A percentile compares a stretch with the other conserved stretches of the same genome.
These are phyloP conservation scores for Penicillium canescens DNA, from an alignment of 495 filamentous ascomycete genomes.

Conservation along the genomic window DNA sequence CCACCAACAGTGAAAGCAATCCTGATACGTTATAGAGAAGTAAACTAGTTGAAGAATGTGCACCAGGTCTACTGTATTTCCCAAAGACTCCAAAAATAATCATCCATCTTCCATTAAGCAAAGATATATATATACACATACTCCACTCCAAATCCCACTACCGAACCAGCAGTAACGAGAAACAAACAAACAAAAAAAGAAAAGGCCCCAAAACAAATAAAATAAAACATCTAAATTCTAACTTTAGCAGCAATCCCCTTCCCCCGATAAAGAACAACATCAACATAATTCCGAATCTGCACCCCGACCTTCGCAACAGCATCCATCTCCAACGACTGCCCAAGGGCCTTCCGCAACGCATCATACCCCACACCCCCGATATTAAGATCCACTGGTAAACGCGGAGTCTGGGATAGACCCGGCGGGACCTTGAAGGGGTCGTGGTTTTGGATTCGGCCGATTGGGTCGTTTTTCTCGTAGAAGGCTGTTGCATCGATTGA, in stretches of 20 bases:
- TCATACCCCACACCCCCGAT: conserved; percentile 79
- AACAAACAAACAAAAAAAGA: background rate
- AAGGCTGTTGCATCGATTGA: conserved; percentile 79
- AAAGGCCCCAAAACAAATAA: background rate
- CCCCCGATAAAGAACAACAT: conserved; percentile 68
- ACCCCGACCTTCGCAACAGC: conserved; percentile 73
- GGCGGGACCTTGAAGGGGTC: conserved; percentile 77
- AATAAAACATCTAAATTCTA: conserved; percentile 47
- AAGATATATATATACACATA: background rate
- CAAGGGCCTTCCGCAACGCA: conserved; percentile 77
- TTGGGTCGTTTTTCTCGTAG: conserved; percentile 74
- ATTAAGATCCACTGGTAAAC: conserved; percentile 77
- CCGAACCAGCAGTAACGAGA: conserved; percentile 1
- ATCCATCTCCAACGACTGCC: conserved; percentile 74
- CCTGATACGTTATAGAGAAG: too few relatives aligned
- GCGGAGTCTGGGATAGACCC: conserved; percentile 66
- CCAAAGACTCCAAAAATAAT: too few relatives aligned
- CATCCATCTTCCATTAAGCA: background rate
- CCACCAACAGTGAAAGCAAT: too few relatives aligned
- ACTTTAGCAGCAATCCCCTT: conserved; percentile 75
- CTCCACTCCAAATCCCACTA: background rate
- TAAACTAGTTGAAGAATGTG: too few relatives aligned
- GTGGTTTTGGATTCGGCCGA: conserved; percentile 75
- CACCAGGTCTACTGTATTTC: too few relatives aligned
- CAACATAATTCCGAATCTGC: conserved; percentile 68